Evolutionary conservation across 2,329 filamentous ascomycete species (phyloP).

Genomic region (Fusarium tupiense): DNA sequence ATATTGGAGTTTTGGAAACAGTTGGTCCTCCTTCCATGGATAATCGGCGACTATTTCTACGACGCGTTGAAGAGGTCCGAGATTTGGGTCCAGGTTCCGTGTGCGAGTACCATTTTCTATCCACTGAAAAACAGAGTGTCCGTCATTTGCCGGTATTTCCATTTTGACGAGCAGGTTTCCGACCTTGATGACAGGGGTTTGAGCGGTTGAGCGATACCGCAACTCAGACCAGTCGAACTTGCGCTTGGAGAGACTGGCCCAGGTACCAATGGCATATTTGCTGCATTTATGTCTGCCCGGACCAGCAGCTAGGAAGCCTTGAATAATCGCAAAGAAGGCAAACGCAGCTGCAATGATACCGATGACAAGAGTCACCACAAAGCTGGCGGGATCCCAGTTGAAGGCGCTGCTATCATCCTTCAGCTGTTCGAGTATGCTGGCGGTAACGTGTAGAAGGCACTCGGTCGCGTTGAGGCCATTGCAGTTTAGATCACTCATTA

Average conservation of each 20-base stretch:
- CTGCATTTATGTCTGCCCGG: not conserved
- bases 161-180: not conserved
- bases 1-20: not conserved
- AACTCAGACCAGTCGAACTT: not conserved
- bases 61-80: too few relatives aligned
- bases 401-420: too few relatives aligned
- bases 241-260: not conserved
- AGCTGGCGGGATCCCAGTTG: not conserved
- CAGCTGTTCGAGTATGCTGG: too few relatives aligned
- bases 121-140: not conserved
- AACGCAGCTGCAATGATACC: not conserved
- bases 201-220: not conserved
- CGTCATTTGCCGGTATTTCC: not conserved
- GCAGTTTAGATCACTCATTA: not conserved
- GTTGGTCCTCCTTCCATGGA: too few relatives aligned
- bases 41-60: too few relatives aligned
- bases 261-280: not conserved
- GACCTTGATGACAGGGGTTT: not conserved
- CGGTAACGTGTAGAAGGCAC: not conserved
- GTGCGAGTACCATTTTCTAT: not conserved
- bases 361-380: not conserved
- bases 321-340: not conserved
- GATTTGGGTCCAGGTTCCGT: too few relatives aligned
- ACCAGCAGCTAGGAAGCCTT: not conserved
- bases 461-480: not conserved